These are phyloP conservation scores for Cytospora schulzeri DNA, from an alignment of 2,329 filamentous ascomycete species.

Conservation along the genomic window DNA sequence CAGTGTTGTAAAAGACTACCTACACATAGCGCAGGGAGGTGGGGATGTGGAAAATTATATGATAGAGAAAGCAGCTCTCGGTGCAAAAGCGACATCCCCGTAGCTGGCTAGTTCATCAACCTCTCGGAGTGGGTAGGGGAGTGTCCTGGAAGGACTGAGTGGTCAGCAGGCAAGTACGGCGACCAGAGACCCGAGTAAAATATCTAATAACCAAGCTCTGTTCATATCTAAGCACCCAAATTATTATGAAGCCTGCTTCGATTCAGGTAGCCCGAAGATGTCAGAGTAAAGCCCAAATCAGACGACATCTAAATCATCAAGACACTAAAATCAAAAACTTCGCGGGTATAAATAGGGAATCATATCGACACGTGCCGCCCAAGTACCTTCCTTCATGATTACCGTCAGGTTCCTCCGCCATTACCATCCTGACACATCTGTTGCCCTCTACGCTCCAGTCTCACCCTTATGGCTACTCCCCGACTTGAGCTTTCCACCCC, in stretches of 20 bases:
- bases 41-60: no score
- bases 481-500: slow-evolving; percentile 6
- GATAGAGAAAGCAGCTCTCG: no score
- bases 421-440: background rate
- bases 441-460: background rate
- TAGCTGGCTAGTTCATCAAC: no score
- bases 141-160: no score
- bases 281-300: background rate
- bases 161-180: background rate
- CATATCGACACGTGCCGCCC: background rate
- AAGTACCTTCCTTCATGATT: background rate
- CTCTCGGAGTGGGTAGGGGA: no score
- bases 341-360: background rate
- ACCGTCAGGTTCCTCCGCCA: no score
- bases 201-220: background rate
- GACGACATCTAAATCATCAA: background rate
- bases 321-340: background rate
- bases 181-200: background rate
- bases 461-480: background rate
- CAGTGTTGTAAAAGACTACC: no score
- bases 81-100: no score
- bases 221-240: background rate
- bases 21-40: no score
- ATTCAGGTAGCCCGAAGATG: background rate
- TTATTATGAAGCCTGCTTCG: background rate